Evolutionary conservation across 176 grass and related monocot genomes (phyloP).

Genomic region (Calamus simplicifolius): DNA sequence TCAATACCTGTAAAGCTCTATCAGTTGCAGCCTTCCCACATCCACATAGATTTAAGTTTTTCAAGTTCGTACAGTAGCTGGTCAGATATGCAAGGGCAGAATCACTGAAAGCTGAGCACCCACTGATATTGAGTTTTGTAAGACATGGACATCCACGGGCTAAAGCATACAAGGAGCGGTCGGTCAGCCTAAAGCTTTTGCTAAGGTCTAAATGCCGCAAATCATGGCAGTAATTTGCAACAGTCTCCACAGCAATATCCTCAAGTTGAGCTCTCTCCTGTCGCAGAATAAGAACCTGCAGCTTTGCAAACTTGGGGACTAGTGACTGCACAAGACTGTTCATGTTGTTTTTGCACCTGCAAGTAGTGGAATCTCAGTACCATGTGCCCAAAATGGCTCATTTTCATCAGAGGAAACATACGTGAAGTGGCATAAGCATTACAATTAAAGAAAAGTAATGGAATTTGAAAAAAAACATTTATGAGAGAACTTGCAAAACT

Average conservation of each 20-base stretch:
- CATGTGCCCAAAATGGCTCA: neutral
- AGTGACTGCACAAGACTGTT: conserved; percentile 11
- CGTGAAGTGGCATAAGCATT: too few species aligned
- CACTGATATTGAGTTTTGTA: conserved; percentile 12
- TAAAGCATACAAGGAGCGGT: conserved; percentile 1
- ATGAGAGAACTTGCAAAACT: too few species aligned
- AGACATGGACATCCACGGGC: conserved; percentile 1
- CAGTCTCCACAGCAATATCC: conserved; percentile 8
- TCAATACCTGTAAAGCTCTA: conserved; percentile 1
- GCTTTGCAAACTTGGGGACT: conserved; percentile 2
- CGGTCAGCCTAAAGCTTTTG: conserved; percentile 6
- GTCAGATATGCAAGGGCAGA: conserved; percentile 7
- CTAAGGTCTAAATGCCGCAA: conserved; percentile 20
- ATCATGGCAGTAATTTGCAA: conserved; percentile 10
- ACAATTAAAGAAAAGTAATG: too few species aligned
- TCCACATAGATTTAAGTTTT: conserved; percentile 16
- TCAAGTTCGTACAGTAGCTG: conserved; percentile 4
- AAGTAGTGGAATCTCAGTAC: neutral
- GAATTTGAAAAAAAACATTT: too few species aligned
- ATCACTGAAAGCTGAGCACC: conserved; percentile 10
- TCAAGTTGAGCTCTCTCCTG: conserved; percentile 13
- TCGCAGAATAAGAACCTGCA: conserved; percentile 8
- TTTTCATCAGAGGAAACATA: neutral
- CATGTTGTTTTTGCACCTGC: conserved; percentile 19
- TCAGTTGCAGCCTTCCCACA: conserved; percentile 13